These are phyloP conservation scores for Cladosporium sphaerospermum DNA, from an alignment of 2,329 filamentous ascomycete species.

Conservation along the genomic window DNA sequence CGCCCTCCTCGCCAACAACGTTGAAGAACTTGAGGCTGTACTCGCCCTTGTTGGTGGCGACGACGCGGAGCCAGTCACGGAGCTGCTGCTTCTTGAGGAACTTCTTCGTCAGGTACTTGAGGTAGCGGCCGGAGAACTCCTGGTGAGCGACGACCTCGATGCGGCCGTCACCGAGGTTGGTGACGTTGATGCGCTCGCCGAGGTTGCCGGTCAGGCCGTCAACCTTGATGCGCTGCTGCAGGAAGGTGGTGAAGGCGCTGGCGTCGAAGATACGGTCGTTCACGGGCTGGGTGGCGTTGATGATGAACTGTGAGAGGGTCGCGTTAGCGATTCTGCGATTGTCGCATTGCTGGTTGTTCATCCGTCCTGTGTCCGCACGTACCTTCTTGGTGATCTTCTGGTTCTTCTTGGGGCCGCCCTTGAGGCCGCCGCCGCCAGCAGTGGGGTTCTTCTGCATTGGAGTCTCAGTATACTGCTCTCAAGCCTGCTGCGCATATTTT, in stretches of 20 bases:
- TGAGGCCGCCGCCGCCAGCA: conserved; percentile 29
- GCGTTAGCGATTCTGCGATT: background rate
- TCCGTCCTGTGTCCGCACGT: conserved; percentile 15
- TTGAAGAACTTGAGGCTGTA: conserved; percentile 99
- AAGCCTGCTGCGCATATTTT: conserved; percentile 74
- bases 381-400: conserved; percentile 84
- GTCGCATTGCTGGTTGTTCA: background rate
- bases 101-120: conserved; percentile 99
- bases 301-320: conserved; percentile 69
- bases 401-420: conserved; percentile 41
- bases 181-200: conserved; percentile 85
- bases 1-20: conserved; percentile 95
- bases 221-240: conserved; percentile 99
- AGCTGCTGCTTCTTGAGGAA: conserved; percentile 99
- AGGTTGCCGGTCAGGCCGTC: conserved; percentile 98
- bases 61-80: conserved; percentile 98
- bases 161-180: conserved; percentile 90
- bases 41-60: conserved; percentile 94
- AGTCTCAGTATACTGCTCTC: conserved; percentile 23
- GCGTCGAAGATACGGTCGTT: conserved; percentile 99
- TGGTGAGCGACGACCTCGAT: conserved; percentile 96
- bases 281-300: conserved; percentile 97
- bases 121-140: conserved; percentile 95
- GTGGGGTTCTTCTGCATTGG: conserved; percentile 52
- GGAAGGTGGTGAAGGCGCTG: conserved; percentile 98